A percentile compares a stretch with the other conserved stretches of the same genome.
phyloP scores from a whole-genome alignment of 2,329 filamentous ascomycete genomes.

The Alternaria sp. region DNA sequence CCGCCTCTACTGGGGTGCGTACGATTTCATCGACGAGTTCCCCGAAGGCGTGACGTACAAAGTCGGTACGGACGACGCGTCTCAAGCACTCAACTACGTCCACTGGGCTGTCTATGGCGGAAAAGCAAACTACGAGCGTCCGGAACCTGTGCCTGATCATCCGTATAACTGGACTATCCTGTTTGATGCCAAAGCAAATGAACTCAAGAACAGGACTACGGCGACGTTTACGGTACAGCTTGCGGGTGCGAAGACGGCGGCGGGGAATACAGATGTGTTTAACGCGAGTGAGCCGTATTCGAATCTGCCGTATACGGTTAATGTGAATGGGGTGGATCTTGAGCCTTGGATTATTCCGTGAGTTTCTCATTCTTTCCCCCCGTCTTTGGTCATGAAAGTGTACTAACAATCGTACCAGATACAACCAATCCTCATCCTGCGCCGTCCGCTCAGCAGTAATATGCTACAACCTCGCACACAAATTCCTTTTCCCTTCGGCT shows the following conservation, averaged over 20 bases:
- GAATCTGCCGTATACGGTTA: slow-evolving; percentile 60
- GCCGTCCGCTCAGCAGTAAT: slow-evolving; percentile 65
- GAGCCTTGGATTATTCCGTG: slow-evolving; percentile 65
- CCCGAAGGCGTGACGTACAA: slow-evolving; percentile 64
- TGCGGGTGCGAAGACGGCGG: slow-evolving; percentile 66
- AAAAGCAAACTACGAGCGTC: slow-evolving; percentile 56
- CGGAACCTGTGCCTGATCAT: slow-evolving; percentile 49
- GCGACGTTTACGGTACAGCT: slow-evolving; percentile 69
- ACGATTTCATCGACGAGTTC: slow-evolving; percentile 67
- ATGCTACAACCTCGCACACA: slow-evolving; percentile 67
- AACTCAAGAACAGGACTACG: slow-evolving; percentile 49
- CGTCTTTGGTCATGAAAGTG: slow-evolving; percentile 20
- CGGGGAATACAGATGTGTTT: slow-evolving; percentile 66
- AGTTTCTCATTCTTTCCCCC: neutral
- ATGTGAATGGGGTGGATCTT: slow-evolving; percentile 54
- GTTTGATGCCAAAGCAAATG: slow-evolving; percentile 26
- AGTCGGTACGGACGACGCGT: slow-evolving; percentile 60
- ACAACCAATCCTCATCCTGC: slow-evolving; percentile 65
- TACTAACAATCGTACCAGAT: slow-evolving; percentile 40
- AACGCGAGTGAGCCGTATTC: slow-evolving; percentile 60
- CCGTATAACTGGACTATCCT: slow-evolving; percentile 33
- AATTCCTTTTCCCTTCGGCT: slow-evolving; percentile 62
- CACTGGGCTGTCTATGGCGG: slow-evolving; percentile 71
- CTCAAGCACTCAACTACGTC: slow-evolving; percentile 63
- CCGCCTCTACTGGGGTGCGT: slow-evolving; percentile 65